phyloP scores from a whole-genome alignment of 306 rosid species.

The Castanopsis chinensis region DNA sequence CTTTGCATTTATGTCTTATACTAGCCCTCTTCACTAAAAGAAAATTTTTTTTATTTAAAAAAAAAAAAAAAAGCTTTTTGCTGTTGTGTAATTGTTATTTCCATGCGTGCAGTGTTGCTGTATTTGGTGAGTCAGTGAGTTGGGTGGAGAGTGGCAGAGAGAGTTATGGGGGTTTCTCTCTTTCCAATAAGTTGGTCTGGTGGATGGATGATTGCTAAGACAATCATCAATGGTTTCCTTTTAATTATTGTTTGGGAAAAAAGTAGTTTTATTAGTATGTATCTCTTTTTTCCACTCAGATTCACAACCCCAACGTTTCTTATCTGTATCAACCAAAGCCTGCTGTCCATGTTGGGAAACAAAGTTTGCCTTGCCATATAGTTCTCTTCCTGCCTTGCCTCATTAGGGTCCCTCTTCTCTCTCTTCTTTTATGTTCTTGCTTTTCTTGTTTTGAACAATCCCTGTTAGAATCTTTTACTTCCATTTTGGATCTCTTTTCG shows the following conservation, averaged over 20 bases:
- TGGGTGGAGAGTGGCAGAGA: slow-evolving; percentile 21
- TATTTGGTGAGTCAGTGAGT: slow-evolving; percentile 13
- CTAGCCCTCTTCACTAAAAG: background rate
- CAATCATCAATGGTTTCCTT: background rate
- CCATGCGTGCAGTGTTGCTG: slow-evolving; percentile 4
- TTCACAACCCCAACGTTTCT: background rate
- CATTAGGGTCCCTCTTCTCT: background rate
- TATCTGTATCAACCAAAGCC: slow-evolving; percentile 4
- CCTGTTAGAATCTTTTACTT: no score
- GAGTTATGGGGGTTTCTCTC: slow-evolving; percentile 15
- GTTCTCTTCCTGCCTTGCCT: background rate
- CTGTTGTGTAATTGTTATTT: slow-evolving; percentile 5
- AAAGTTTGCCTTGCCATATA: background rate
- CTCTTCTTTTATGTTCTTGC: background rate
- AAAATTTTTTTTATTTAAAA: background rate
- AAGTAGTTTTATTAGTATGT: background rate
- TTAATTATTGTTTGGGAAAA: background rate
- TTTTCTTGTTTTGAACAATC: no score
- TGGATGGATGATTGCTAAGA: slow-evolving; percentile 16
- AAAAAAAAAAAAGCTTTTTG: background rate
- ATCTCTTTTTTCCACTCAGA: background rate
- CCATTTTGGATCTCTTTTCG: no score
- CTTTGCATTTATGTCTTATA: background rate
- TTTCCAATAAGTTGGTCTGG: slow-evolving; percentile 25
- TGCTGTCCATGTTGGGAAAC: background rate